Evolutionary conservation across 2,329 filamentous ascomycete genomes (phyloP).

Genomic region (Curvularia hawaiiensis): DNA sequence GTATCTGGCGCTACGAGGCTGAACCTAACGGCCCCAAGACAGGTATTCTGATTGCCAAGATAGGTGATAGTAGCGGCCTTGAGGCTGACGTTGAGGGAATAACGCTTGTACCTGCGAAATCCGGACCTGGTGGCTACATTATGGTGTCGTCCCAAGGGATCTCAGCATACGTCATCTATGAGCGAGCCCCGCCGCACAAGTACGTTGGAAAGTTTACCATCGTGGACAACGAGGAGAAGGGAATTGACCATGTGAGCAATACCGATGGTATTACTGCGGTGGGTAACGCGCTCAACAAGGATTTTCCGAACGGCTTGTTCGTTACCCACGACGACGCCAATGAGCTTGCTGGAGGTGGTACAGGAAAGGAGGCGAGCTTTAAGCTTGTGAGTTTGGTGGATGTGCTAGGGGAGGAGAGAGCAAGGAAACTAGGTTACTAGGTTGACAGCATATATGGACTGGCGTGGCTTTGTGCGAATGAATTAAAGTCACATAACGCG

Average conservation of each 20-base stretch:
- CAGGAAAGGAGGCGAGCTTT: constrained; percentile 56
- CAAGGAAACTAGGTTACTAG: constrained; percentile 29
- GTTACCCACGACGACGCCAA: constrained; percentile 62
- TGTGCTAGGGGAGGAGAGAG: constrained; percentile 32
- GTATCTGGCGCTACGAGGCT: constrained; percentile 59
- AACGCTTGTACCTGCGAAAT: constrained; percentile 55
- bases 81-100: constrained; percentile 62
- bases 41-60: constrained; percentile 47
- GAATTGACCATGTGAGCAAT: constrained; percentile 59
- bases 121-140: constrained; percentile 54
- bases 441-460: background rate
- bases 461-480: background rate
- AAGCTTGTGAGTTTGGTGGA: constrained; percentile 51
- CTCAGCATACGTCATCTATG: constrained; percentile 59
- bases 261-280: constrained; percentile 60
- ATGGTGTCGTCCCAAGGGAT: constrained; percentile 60
- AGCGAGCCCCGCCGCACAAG: constrained; percentile 55
- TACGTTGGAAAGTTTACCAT: constrained; percentile 59
- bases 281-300: constrained; percentile 49
- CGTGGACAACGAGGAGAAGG: constrained; percentile 48
- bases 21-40: constrained; percentile 53
- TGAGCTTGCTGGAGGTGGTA: constrained; percentile 53
- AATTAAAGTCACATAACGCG: background rate
- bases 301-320: constrained; percentile 50
- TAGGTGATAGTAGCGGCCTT: constrained; percentile 55